Evolutionary conservation across 1,139 yeast species (phyloP), one percentile per base, ranked within the genome.

Genomic region (Scheffersomyces cryptocercus): DNA sequence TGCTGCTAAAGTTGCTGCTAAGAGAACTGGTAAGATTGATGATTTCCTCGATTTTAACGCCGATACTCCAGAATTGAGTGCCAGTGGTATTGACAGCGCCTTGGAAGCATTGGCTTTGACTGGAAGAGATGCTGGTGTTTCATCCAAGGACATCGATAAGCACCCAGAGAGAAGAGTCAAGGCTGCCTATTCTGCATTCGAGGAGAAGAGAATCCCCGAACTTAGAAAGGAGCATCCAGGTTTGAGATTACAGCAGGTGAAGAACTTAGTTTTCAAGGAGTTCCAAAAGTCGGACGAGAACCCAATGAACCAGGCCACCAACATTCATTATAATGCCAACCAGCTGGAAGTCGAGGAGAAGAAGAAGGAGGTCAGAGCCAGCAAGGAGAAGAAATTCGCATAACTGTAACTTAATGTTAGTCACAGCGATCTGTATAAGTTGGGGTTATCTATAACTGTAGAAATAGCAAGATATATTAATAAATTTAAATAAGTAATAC

Each of bases 161-260:
- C 96, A 88, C 55, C 96, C 96, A 8, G 96, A 88, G 69, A 79
- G 95, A 65, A 79, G 96, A 61, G 87, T 84, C 64, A 88, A 88
- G 70, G 90, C 95, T 13, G 96, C 96, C 0, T 74, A 74, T 49
- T 75, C 80, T 10, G 90, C 88, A 0, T 88, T 66, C 56, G 90
- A 88, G 58, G 93, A 84, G 50, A 70, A 74, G 46, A 77, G 95
- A 56, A 62, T 85, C 40, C 95, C 95, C 7, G 89, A 85, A 58
- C 52, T 85, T 46, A 83, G 85, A 65, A 75, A 81, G 58, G 96
- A 88, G 62, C 75, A 84, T 53, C 91, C 93, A 3, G 96, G 96
- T 9, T 75, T 88, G 56, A 77, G 96, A 56, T 73, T 84, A 54
- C 88, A 85, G 59, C 96, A 88, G 62, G 70, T 85, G 59, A 88